Base-by-base conservation (phyloP, 139 green algal species). In the Eudorina sp. region DNA sequence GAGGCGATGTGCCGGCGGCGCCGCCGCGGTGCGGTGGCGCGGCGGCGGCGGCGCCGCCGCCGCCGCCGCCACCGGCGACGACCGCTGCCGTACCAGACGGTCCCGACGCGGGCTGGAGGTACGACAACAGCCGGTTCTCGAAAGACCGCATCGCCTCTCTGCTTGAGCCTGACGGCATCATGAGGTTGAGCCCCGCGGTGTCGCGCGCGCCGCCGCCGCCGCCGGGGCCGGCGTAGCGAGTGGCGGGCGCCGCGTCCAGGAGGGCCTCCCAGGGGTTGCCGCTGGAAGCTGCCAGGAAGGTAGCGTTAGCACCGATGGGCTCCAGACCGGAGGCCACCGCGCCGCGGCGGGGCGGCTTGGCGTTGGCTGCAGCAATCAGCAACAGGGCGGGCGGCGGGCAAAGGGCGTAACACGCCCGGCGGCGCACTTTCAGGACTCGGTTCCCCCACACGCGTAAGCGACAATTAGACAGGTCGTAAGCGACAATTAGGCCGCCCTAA, bases 201-300 rank as follows among this genome's bases (percentile, higher is more conserved):
- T 60, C 40, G 16, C 78, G 46, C 11, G 62, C 70, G 13, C 14
- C 8, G 3, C 38, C 40, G 60, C 14, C 53, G 48, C 0, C n/a
- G 43, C 55, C 19, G 60, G 2, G 38, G 48, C 0, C n/a, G 43
- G 40, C 19, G 74, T 79, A 79, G 4, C 89, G 84, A 0, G 68
- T 75, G 29, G 89, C 84, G 29, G 89, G 89, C 13, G 62, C 58
- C 0, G 83, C 89, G 9, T 92, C 89, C 21, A 86, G 51, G 14
- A 89, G 53, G 4, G 84, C 69, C 84, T 92, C 89, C 85, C 78
- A 92, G 13, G 89, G 89, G 69, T 90, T 92, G 77, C 43, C 1
- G 0, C 68, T 64, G 66, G 72, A 82, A 4, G 21, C 80, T 29
- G 19, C 7, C 21, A n/a, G 25, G 55, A 9, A 21, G 55, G 23